Percentiles rank a stretch among this genome's conserved stretches.
Conservation (phyloP, 352 stramenopile species). For the Globisporangium mamillatum region DNA sequence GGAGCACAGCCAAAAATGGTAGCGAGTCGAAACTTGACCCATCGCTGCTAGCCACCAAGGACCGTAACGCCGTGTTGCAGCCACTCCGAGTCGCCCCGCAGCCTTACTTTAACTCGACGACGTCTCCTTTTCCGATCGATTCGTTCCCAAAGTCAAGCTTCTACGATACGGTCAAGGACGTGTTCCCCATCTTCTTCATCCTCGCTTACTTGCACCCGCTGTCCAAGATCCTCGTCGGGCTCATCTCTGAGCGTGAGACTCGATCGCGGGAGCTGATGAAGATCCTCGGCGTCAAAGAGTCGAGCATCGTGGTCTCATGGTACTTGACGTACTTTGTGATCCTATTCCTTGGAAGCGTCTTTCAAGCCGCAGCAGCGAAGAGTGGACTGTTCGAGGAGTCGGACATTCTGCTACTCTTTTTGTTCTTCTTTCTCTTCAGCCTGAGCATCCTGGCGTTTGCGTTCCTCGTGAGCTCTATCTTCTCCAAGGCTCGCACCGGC, state of each 20-base stretch:
- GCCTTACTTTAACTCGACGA: conserved; percentile 28
- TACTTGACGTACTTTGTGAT: conserved; percentile 88
- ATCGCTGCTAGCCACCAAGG: conserved; percentile 1
- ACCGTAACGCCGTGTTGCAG: conserved; percentile 20
- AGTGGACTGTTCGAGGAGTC: conserved; percentile 40
- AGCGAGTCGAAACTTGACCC: background rate
- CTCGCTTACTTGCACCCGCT: conserved; percentile 88
- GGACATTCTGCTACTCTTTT: conserved; percentile 16
- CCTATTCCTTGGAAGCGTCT: conserved; percentile 56
- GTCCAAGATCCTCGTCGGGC: conserved; percentile 69
- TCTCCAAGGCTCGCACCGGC: conserved; percentile 60
- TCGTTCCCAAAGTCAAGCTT: conserved; percentile 46
- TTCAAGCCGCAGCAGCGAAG: conserved; percentile 44
- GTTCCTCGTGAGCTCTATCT: conserved; percentile 73
- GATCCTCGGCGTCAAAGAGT: conserved; percentile 85
- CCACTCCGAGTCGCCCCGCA: conserved; percentile 44
- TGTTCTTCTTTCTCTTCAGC: conserved; percentile 71
- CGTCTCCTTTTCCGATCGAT: conserved; percentile 41
- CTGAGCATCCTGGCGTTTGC: conserved; percentile 47
- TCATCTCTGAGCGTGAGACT: conserved; percentile 91
- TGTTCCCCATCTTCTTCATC: conserved; percentile 87
- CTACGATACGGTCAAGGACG: conserved; percentile 48
- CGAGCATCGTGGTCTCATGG: conserved; percentile 61
- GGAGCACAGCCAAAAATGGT: background rate
- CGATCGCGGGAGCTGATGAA: conserved; percentile 88